Evolutionary conservation across 129 eudicot species (phyloP), one percentile per base, ranked within the genome.

Genomic region (Centrapalus pauciflorus): DNA sequence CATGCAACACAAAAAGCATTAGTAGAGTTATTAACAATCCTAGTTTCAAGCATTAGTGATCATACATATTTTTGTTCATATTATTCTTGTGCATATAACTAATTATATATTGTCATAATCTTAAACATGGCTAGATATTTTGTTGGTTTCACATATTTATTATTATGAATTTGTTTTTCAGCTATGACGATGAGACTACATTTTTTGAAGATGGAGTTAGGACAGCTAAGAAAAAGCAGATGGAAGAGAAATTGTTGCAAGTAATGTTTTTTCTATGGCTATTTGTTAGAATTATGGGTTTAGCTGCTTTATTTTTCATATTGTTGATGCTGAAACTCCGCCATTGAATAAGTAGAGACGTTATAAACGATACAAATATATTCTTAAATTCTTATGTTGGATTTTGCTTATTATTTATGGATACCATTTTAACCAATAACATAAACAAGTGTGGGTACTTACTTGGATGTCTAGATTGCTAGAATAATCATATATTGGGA

Each of bases 181-280:
- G 91, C 54, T 85, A 85, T 76, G 87, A 85, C 35, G 54, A 26
- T 12, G 91, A 85, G 71, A 45, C 91, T 54, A 29, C 54, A 71
- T 85, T 67, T 60, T 85, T 85, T 32, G 91, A 85, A 25, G 82
- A 85, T 54, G 79, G 71, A 59, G 87, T 85, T 69, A 76, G 87
- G 79, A 74, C 54, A 34, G 54, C 77, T 29, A 85, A 81, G 66
- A 63, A 78, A 49, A 69, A 79, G 61, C 83, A 81, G 23, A 45
- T 85, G 80, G 80, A 75, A 67, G 75, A 68, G 27, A 85, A 81
- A 70, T 48, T 76, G 52, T 51, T 81, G 59, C 91, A 72, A 78
- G 87, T 76, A 55, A 76, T 55, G 13, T 7, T 30, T 27, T 25
- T 69, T 24, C 20, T 23, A 2, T 51, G 41, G 1, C 34, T 4